Evolutionary conservation across 1,139 yeast genomes (phyloP).

Genomic region (Wickerhamomyces sp.): DNA sequence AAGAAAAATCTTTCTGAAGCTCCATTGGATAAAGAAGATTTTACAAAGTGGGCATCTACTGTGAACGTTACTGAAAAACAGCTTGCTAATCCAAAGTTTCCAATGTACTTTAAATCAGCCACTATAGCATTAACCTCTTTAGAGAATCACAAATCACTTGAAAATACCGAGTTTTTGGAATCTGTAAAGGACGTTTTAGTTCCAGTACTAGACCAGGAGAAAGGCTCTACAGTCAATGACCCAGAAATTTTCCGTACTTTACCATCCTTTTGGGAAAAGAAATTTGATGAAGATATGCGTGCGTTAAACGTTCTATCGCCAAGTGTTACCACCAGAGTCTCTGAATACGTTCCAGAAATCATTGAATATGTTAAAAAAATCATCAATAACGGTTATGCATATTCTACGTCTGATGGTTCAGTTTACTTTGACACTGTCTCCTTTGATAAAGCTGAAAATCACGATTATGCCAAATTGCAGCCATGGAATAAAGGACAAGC

Average conservation of each 20-base stretch:
- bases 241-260: conserved; percentile 77
- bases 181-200: conserved; percentile 69
- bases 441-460: conserved; percentile 69
- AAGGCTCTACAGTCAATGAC: conserved; percentile 76
- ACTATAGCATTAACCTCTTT: conserved; percentile 46
- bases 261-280: conserved; percentile 86
- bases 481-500: conserved; percentile 96
- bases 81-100: conserved; percentile 67
- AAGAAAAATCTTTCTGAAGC: conserved; percentile 53
- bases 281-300: conserved; percentile 82
- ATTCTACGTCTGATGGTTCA: conserved; percentile 77
- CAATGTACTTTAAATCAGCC: conserved; percentile 77
- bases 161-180: conserved; percentile 40
- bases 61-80: conserved; percentile 50
- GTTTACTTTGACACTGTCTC: conserved; percentile 90
- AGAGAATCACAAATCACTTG: conserved; percentile 13
- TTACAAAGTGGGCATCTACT: conserved; percentile 46
- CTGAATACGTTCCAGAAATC: conserved; percentile 93
- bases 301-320: conserved; percentile 81
- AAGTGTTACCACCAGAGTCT: conserved; percentile 87
- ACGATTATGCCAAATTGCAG: conserved; percentile 90
- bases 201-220: conserved; percentile 64
- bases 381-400: conserved; percentile 77
- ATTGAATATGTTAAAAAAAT: conserved; percentile 72
- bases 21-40: conserved; percentile 32